Conservation (phyloP, 2,329 filamentous ascomycete genomes). For the Aspergillus tamarii region DNA sequence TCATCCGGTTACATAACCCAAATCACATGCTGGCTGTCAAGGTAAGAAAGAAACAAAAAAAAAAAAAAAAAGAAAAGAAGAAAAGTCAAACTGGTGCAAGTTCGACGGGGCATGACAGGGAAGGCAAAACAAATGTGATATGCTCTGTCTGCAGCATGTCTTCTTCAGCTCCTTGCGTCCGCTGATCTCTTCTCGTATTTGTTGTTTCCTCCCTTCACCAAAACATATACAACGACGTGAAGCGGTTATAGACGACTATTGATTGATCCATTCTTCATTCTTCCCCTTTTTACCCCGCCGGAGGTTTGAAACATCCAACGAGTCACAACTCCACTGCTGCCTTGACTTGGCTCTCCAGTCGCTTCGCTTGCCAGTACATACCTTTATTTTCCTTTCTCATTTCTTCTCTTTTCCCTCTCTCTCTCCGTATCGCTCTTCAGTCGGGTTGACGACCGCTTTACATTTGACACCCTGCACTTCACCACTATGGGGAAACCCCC, state of each 20-base stretch:
- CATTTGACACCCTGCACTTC: background rate
- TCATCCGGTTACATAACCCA: constrained; percentile 1
- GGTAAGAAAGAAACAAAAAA: background rate
- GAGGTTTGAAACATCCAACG: constrained; percentile 1
- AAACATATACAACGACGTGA: background rate
- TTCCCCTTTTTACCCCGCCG: constrained; percentile 12
- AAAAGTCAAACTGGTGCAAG: background rate
- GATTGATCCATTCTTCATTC: background rate
- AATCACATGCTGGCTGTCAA: background rate
- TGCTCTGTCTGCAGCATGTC: background rate
- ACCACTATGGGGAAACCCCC: constrained; percentile 42
- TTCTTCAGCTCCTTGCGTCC: background rate
- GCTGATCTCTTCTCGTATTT: background rate
- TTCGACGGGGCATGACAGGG: too few species aligned
- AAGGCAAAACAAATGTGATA: background rate
- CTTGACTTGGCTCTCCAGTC: background rate
- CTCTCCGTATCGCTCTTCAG: background rate
- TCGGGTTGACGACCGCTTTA: background rate
- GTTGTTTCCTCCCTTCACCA: background rate
- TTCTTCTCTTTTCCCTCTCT: background rate
- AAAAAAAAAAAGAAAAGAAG: background rate
- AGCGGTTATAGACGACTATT: background rate
- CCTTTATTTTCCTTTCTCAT: background rate
- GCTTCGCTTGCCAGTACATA: background rate
- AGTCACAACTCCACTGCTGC: background rate